These are phyloP conservation scores for Tylopilus rubrobrunneus DNA, from an alignment of 768 basidiomycete species.

Conservation along the genomic window DNA sequence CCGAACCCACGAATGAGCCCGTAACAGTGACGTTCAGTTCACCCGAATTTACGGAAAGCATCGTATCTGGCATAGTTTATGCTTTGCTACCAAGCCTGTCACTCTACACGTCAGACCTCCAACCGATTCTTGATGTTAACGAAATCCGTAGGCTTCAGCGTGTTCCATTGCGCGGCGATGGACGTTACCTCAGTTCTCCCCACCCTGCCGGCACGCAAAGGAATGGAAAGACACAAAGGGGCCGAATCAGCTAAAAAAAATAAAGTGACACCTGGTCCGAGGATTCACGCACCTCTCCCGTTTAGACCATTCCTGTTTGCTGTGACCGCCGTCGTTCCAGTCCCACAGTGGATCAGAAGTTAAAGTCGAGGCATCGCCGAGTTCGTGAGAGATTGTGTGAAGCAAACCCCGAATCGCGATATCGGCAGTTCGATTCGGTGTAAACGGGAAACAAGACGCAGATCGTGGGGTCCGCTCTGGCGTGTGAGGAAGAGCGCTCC, in stretches of 20 bases:
- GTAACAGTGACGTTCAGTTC: constrained; percentile 2
- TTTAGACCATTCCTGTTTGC: constrained; percentile 54
- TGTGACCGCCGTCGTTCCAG: constrained; percentile 52
- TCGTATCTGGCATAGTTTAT: constrained; percentile 21
- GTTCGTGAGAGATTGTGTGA: constrained; percentile 43
- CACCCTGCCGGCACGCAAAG: constrained; percentile 33
- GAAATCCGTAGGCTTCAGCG: constrained; percentile 49
- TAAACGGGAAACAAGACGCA: constrained; percentile 54
- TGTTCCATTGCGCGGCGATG: constrained; percentile 47
- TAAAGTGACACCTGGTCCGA: constrained; percentile 17
- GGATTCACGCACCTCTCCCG: constrained; percentile 44
- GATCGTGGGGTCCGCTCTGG: constrained; percentile 50
- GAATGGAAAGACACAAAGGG: not conserved
- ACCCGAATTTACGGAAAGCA: constrained; percentile 10
- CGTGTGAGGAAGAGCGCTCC: constrained; percentile 47
- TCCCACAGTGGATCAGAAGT: constrained; percentile 35
- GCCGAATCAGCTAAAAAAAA: constrained; percentile 9
- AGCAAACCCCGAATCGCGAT: constrained; percentile 50
- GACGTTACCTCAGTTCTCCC: constrained; percentile 55
- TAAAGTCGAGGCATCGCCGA: constrained; percentile 29
- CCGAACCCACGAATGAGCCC: not conserved
- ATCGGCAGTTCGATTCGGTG: constrained; percentile 57
- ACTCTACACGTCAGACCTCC: constrained; percentile 39
- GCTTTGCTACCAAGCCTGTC: constrained; percentile 2
- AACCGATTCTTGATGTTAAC: constrained; percentile 50